phyloP scores from a whole-genome alignment of 768 basidiomycete genomes.

The Harrya chromipes region DNA sequence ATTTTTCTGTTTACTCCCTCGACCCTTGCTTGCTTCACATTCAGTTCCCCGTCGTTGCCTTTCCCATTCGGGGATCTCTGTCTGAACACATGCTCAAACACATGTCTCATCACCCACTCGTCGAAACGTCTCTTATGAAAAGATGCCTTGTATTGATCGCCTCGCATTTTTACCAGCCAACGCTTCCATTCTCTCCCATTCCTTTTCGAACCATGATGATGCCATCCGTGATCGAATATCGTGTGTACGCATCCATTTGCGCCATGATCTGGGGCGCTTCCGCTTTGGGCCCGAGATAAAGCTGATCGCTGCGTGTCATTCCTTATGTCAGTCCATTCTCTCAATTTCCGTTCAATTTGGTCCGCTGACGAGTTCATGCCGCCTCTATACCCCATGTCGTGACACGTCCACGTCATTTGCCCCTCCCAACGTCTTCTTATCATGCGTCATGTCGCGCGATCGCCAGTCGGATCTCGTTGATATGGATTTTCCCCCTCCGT shows the following conservation, averaged over 20 bases:
- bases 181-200: conserved; percentile 24
- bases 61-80: conserved; percentile 17
- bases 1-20: not conserved
- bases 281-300: conserved; percentile 11
- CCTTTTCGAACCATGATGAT: conserved; percentile 19
- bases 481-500: conserved; percentile 1
- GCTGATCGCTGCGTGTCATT: conserved; percentile 10
- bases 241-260: conserved; percentile 1
- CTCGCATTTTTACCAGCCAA: conserved; percentile 6
- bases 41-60: conserved; percentile 23
- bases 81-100: conserved; percentile 18
- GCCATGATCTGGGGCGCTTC: conserved; percentile 15
- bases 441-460: conserved; percentile 8
- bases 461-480: conserved; percentile 14
- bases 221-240: conserved; percentile 12
- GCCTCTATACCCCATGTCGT: conserved; percentile 4
- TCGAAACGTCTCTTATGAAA: conserved; percentile 18
- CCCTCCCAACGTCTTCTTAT: conserved; percentile 13
- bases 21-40: conserved; percentile 7
- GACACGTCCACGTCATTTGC: conserved; percentile 23
- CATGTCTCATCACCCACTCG: conserved; percentile 16
- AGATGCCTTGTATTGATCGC: conserved; percentile 25
- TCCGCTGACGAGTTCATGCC: not conserved
- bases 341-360: conserved; percentile 1
- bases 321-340: conserved; percentile 11